phyloP scores from a whole-genome alignment of 768 basidiomycete species.

The Leccinum arenicola region DNA sequence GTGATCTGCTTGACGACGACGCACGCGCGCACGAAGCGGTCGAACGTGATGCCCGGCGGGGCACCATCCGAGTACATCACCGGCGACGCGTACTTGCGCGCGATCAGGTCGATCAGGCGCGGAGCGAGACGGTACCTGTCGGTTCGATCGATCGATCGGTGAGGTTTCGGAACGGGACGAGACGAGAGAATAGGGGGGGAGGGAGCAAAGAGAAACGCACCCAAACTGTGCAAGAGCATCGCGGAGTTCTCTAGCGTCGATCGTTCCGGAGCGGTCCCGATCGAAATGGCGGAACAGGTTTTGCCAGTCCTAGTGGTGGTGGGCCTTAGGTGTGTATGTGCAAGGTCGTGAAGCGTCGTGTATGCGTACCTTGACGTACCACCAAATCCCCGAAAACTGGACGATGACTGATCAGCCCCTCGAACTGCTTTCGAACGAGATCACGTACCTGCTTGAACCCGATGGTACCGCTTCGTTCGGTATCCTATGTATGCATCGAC shows the following conservation, averaged over 20 bases:
- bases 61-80: slow-evolving; percentile 33
- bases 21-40: slow-evolving; percentile 84
- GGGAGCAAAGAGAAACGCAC: slow-evolving; percentile 25
- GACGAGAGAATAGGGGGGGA: neutral
- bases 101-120: slow-evolving; percentile 58
- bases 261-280: slow-evolving; percentile 76
- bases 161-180: neutral
- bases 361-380: slow-evolving; percentile 60
- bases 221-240: slow-evolving; percentile 76
- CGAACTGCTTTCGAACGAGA: neutral
- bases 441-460: slow-evolving; percentile 67
- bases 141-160: neutral
- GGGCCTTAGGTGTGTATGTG: neutral
- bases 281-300: slow-evolving; percentile 82
- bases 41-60: slow-evolving; percentile 71
- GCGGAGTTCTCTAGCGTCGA: slow-evolving; percentile 66
- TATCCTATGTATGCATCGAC: slow-evolving; percentile 42
- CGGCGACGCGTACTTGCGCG: slow-evolving; percentile 69
- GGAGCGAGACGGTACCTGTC: slow-evolving; percentile 66
- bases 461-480: slow-evolving; percentile 74
- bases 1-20: slow-evolving; percentile 78
- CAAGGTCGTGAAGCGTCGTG: neutral
- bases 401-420: neutral
- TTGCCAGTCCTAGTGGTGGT: slow-evolving; percentile 65
- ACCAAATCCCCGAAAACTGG: slow-evolving; percentile 74